phyloP scores from a whole-genome alignment of 179 eudicot genomes.

The Nepenthes alata region DNA sequence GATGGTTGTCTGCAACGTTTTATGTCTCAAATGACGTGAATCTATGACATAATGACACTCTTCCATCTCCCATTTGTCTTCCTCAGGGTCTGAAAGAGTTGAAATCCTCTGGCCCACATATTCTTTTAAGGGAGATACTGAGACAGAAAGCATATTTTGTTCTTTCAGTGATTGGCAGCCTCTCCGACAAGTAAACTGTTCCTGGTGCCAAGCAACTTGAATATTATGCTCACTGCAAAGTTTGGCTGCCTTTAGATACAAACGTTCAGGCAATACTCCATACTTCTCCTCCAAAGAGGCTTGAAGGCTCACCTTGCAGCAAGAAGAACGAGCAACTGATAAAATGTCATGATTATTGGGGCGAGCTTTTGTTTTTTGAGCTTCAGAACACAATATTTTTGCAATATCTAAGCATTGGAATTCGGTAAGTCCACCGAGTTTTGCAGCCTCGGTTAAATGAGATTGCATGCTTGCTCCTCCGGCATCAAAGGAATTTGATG shows the following conservation, averaged over 20 bases:
- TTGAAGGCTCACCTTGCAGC: slow-evolving; percentile 66
- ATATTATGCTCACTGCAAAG: slow-evolving; percentile 81
- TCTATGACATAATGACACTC: slow-evolving; percentile 74
- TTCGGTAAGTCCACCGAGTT: slow-evolving; percentile 54
- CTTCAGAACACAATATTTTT: slow-evolving; percentile 49
- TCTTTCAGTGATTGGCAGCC: slow-evolving; percentile 48
- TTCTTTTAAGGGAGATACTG: slow-evolving; percentile 22
- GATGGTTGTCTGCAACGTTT: slow-evolving; percentile 37
- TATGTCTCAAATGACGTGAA: slow-evolving; percentile 45
- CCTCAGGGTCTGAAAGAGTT: slow-evolving; percentile 13
- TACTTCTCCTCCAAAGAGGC: slow-evolving; percentile 58
- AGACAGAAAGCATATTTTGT: slow-evolving; percentile 17
- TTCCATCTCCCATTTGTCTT: slow-evolving; percentile 66
- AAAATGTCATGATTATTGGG: slow-evolving; percentile 73
- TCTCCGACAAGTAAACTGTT: slow-evolving; percentile 57
- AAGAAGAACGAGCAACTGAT: slow-evolving; percentile 55
- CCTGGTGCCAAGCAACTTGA: slow-evolving; percentile 69
- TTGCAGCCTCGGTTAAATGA: slow-evolving; percentile 30
- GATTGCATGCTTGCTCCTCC: slow-evolving; percentile 30
- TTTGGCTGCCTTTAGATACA: slow-evolving; percentile 88
- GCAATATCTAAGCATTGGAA: slow-evolving; percentile 75
- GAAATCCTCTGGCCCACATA: slow-evolving; percentile 10
- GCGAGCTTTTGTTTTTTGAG: slow-evolving; percentile 59
- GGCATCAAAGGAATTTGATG: slow-evolving; percentile 25
- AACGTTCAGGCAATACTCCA: slow-evolving; percentile 68